Conservation (phyloP, 116 monocot species). For the Dioscorea cayenensis region DNA sequence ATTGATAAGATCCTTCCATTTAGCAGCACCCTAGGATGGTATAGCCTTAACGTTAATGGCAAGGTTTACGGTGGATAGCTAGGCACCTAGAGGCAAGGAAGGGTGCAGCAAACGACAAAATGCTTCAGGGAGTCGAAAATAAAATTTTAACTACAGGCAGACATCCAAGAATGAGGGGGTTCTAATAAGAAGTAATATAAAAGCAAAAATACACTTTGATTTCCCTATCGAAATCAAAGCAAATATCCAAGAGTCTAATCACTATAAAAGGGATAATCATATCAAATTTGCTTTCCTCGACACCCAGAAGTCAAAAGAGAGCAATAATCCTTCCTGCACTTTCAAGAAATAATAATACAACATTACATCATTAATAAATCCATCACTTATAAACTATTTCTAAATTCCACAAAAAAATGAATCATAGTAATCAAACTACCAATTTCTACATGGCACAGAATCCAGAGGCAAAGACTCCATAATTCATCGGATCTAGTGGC, state of each 20-base stretch:
- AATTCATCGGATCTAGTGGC: neutral
- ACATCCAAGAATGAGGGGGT: neutral
- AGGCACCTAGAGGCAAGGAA: neutral
- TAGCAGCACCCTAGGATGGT: neutral
- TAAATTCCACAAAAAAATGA: neutral
- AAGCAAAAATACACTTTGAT: too few relatives aligned
- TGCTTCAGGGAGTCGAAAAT: too few relatives aligned
- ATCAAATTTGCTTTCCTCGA: neutral
- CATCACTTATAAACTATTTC: neutral
- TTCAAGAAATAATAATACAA: neutral
- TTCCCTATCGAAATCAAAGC: neutral
- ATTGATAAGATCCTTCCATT: neutral
- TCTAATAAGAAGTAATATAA: too few relatives aligned
- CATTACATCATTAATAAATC: neutral
- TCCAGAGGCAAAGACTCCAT: neutral
- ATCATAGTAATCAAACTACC: neutral
- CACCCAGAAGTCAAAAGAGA: neutral
- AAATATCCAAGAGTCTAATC: neutral
- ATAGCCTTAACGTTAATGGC: neutral
- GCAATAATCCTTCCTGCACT: neutral
- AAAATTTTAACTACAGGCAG: neutral
- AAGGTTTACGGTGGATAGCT: neutral
- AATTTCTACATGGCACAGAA: neutral
- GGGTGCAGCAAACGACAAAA: neutral
- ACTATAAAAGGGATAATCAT: neutral